Base-by-base conservation (phyloP, 2,329 filamentous ascomycete genomes). In the Aspergillus eucalypticola region DNA sequence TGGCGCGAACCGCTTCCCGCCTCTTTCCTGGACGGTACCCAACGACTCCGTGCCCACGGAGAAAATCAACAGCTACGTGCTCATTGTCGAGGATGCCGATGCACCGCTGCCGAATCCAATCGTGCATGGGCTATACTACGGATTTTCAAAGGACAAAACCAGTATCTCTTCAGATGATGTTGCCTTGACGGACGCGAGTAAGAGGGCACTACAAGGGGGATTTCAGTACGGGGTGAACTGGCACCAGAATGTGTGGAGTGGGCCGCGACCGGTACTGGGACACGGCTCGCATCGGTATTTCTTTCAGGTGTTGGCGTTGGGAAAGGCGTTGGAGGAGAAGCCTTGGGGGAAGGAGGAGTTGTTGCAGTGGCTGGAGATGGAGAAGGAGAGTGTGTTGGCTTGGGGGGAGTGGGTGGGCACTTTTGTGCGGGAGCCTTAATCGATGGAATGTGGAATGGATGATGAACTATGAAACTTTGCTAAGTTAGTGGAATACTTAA, bases 231-330 rank as follows among this genome's bases (percentile, higher is more conserved):
- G 80, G 2, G 69, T 74, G 60, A 82, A 77, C 23, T 67, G 73
- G 5, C 70, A 73, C 3, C 74, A 76, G 1, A 64, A 41, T 32
- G 65, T 82, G 0, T 84, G 83, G 61, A 74, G 78, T 6, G 73
- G 77, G 0, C 81, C 83, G 2, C 69, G 77, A 11, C 81, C 82
- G 19, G 68, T 83, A 32, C 65, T 83, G 57, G 83, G 82, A 27
- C 81, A 84, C 64, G 82, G 82, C 0, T 73, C 75, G 17, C 82
- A 84, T 69, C 72, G 82, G 59, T 85, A 84, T 57, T 81, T 83
- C 68, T 84, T 76, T 61, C 73, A 81, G 60, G 66, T 84, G 15
- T 66, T 84, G 51, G 81, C 79, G 3, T 67, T 85, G 53, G 79
- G 70, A 8, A 74, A 79, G 60, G 69, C 74, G 6, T 63, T 84